Evolutionary conservation across 176 grass and related monocot genomes (phyloP).

Genomic region (Panicum miliaceum): DNA sequence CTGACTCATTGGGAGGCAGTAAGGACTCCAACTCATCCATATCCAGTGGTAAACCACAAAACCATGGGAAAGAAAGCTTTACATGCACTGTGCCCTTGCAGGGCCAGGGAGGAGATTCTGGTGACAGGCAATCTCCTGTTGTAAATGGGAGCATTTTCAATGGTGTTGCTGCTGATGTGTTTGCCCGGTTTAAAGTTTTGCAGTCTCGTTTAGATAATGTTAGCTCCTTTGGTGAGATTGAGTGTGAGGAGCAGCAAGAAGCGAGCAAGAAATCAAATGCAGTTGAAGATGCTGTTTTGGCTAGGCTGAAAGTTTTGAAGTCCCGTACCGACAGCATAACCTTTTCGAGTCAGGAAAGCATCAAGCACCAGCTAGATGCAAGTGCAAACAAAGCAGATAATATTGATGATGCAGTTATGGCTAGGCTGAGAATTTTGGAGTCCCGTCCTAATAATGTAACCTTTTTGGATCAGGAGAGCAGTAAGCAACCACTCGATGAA

Average conservation of each 20-base stretch:
- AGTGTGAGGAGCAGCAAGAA: conserved; percentile 33
- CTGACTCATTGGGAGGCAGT: conserved; percentile 15
- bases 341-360: conserved; percentile 13
- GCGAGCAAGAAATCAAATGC: conserved; percentile 35
- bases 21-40: conserved; percentile 15
- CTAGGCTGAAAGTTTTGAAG: conserved; percentile 53
- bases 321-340: conserved; percentile 29
- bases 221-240: conserved; percentile 14
- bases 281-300: conserved; percentile 56
- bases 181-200: conserved; percentile 37
- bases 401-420: conserved; percentile 38
- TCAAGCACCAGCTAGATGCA: conserved; percentile 23
- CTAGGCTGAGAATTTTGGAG: conserved; percentile 45
- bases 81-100: conserved; percentile 15
- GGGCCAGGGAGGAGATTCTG: conserved; percentile 28
- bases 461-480: conserved; percentile 29
- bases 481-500: conserved; percentile 14
- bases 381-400: conserved; percentile 36
- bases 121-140: conserved; percentile 23
- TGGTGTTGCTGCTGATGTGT: conserved; percentile 47
- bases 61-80: conserved; percentile 38
- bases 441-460: conserved; percentile 20
- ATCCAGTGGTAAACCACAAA: conserved; percentile 30
- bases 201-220: conserved; percentile 24
- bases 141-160: conserved; percentile 30